Evolutionary conservation across 345 rosid species (phyloP).

Genomic region (Linum trigynum): DNA sequence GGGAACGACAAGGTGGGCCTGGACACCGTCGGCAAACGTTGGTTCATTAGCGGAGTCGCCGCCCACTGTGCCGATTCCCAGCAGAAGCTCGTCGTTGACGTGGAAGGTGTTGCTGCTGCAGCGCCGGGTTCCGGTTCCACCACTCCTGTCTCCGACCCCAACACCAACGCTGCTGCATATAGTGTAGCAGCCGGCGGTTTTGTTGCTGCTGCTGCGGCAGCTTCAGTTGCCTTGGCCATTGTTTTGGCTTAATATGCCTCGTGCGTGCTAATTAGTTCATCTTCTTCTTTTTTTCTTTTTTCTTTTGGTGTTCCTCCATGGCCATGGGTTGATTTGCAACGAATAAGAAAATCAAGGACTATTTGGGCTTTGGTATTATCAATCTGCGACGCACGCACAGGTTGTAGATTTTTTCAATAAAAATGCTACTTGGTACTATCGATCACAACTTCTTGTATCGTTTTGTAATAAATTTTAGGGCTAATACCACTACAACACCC

Average conservation of each 20-base stretch:
- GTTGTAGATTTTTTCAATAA: too few species aligned
- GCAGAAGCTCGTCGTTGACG: neutral
- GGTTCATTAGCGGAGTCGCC: neutral
- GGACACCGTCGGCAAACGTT: neutral
- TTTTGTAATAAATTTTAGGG: too few species aligned
- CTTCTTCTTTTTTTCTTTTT: too few species aligned
- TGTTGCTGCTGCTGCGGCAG: neutral
- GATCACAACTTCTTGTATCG: too few species aligned
- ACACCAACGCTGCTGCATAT: neutral
- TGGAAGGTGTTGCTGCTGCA: neutral
- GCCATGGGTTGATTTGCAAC: too few species aligned
- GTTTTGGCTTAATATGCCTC: neutral
- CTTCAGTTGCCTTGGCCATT: neutral
- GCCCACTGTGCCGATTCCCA: neutral
- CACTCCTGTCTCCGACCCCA: neutral
- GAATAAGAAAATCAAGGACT: too few species aligned
- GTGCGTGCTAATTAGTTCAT: too few species aligned
- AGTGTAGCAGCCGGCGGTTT: neutral
- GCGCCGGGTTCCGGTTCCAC: neutral
- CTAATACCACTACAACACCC: too few species aligned
- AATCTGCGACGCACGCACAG: too few species aligned
- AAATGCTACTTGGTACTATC: too few species aligned
- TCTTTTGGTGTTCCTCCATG: too few species aligned
- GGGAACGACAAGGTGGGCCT: neutral
- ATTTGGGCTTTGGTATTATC: too few species aligned